Percentiles rank a stretch among this genome's conserved stretches.
Evolutionary conservation across 805 yeast genomes (phyloP).

Genomic region (Candida nanaspora): DNA sequence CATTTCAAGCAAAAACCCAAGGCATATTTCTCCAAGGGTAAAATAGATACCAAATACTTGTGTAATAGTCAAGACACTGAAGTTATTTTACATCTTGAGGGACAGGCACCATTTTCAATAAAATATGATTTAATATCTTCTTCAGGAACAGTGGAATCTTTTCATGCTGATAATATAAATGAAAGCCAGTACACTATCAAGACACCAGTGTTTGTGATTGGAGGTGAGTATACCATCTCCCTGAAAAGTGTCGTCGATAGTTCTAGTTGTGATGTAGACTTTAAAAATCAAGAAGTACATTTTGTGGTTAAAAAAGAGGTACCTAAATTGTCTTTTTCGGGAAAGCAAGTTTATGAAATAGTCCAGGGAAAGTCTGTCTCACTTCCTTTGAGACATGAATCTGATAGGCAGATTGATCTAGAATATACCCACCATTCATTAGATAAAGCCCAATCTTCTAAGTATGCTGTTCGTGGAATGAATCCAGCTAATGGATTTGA

Average conservation of each 20-base stretch:
- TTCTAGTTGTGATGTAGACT: conserved; percentile 70
- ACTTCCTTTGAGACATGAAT: conserved; percentile 44
- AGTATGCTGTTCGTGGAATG: conserved; percentile 6
- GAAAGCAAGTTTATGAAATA: conserved; percentile 28
- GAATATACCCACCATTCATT: conserved; percentile 24
- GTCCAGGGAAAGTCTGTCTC: conserved; percentile 55
- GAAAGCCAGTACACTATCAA: conserved; percentile 32
- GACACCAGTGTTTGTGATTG: conserved; percentile 49
- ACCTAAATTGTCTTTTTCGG: conserved; percentile 40
- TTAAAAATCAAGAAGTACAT: conserved; percentile 54
- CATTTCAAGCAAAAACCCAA: conserved; percentile 67
- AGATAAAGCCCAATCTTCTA: conserved; percentile 9
- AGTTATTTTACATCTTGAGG: conserved; percentile 58
- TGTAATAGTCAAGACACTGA: conserved; percentile 28
- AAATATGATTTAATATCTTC: conserved; percentile 62
- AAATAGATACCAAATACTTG: conserved; percentile 12
- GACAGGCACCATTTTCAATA: conserved; percentile 73
- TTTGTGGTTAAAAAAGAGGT: conserved; percentile 65
- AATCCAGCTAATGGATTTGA: conserved; percentile 21
- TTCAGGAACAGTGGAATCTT: conserved; percentile 35
- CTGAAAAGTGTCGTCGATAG: conserved; percentile 64
- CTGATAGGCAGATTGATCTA: conserved; percentile 24
- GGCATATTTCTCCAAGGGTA: conserved; percentile 30
- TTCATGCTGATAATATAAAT: conserved; percentile 32
- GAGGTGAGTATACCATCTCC: conserved; percentile 67